These are phyloP conservation scores for Talaromyces proteolyticus DNA, from an alignment of 495 filamentous ascomycete species.

Conservation along the genomic window DNA sequence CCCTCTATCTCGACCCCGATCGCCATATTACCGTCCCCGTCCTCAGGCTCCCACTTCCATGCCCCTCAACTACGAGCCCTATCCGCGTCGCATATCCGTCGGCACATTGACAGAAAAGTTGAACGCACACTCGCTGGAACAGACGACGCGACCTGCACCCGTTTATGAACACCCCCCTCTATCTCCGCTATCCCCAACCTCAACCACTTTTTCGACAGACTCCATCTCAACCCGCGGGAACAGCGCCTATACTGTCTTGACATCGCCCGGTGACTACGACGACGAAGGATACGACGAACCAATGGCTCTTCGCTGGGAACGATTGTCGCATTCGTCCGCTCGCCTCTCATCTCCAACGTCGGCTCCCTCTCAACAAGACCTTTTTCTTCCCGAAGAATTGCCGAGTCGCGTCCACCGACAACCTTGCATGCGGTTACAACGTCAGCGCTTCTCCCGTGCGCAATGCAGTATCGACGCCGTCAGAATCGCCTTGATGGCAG, in stretches of 20 bases:
- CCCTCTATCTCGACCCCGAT: conserved; percentile 26
- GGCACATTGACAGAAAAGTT: conserved; percentile 38
- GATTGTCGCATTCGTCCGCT: conserved; percentile 9
- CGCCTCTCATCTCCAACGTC: conserved; percentile 33
- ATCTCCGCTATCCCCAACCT: conserved; percentile 9
- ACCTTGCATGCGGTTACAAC: conserved; percentile 23
- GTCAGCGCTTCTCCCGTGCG: conserved; percentile 37
- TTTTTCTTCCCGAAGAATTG: not conserved
- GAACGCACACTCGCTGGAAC: conserved; percentile 38
- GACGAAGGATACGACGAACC: conserved; percentile 27
- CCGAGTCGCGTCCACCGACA: not conserved
- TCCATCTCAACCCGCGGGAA: not conserved
- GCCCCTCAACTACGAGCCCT: conserved; percentile 28
- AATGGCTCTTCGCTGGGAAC: conserved; percentile 15
- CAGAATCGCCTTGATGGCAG: conserved; percentile 23
- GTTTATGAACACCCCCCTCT: conserved; percentile 7
- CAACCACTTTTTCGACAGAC: conserved; percentile 8
- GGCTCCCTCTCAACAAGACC: conserved; percentile 11
- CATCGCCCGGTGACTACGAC: conserved; percentile 22
- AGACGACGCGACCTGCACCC: conserved; percentile 4
- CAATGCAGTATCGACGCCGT: conserved; percentile 38
- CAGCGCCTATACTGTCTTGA: conserved; percentile 2
- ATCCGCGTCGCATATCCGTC: conserved; percentile 33
- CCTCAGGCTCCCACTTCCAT: conserved; percentile 40
- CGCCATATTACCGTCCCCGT: conserved; percentile 29